Evolutionary conservation across 306 rosid species (phyloP).

Genomic region (Dalbergia cochinchinensis): DNA sequence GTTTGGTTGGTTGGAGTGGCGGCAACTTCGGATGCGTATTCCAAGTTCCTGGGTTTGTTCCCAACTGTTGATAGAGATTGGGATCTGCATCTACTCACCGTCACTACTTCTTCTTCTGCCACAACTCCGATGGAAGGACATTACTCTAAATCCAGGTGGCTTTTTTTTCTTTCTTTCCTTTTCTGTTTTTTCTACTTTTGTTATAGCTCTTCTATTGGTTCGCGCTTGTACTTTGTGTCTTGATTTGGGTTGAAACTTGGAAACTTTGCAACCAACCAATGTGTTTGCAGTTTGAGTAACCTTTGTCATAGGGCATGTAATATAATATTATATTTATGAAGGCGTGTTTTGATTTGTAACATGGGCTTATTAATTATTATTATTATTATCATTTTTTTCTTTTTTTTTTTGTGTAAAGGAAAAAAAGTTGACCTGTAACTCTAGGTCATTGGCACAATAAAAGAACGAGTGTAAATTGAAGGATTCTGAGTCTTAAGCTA

Average conservation of each 20-base stretch:
- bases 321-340: no score
- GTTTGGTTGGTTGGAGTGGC: conserved; percentile 82
- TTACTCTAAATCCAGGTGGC: conserved; percentile 81
- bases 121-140: conserved; percentile 63
- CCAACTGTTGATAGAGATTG: conserved; percentile 72
- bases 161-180: conserved; percentile 25
- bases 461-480: conserved; percentile 12
- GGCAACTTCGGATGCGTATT: conserved; percentile 57
- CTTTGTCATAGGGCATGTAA: neutral
- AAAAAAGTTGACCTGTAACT: conserved; percentile 17
- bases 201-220: conserved; percentile 9
- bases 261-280: neutral
- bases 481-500: neutral
- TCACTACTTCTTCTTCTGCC: conserved; percentile 62
- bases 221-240: conserved; percentile 31
- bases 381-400: no score
- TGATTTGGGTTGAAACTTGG: neutral
- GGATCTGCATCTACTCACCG: conserved; percentile 82
- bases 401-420: no score
- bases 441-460: conserved; percentile 31
- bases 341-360: neutral
- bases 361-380: neutral
- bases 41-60: conserved; percentile 64
- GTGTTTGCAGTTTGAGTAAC: neutral
- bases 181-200: neutral